Percentiles rank a stretch among this genome's conserved stretches.
Evolutionary conservation across 169 alveolate genomes (phyloP).

Genomic region (Cryptosporidium sp.): DNA sequence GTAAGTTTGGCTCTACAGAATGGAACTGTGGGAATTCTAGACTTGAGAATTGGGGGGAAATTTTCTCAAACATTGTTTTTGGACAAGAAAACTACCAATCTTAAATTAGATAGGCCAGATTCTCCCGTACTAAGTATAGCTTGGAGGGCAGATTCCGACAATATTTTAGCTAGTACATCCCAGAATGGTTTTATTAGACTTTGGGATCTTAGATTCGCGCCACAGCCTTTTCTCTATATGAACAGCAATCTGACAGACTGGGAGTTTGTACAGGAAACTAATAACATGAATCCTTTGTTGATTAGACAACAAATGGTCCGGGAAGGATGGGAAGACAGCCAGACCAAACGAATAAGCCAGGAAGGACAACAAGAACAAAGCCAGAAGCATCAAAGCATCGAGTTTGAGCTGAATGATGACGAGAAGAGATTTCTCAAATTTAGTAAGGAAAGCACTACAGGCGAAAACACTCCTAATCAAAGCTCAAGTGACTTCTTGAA

Average conservation of each 20-base stretch:
- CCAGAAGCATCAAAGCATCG: not conserved
- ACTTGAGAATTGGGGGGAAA: conserved; percentile 58
- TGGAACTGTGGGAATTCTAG: conserved; percentile 44
- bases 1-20: conserved; percentile 27
- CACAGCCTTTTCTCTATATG: conserved; percentile 65
- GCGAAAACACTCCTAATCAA: not conserved
- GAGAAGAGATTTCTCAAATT: conserved; percentile 5
- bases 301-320: not conserved
- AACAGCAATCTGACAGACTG: conserved; percentile 40
- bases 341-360: not conserved
- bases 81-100: conserved; percentile 29
- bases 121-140: conserved; percentile 40
- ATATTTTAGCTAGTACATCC: conserved; percentile 81
- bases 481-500: not conserved
- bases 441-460: not conserved
- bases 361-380: not conserved
- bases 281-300: conserved; percentile 4
- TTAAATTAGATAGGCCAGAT: not conserved
- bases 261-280: conserved; percentile 60
- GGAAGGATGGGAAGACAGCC: not conserved
- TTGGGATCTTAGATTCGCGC: conserved; percentile 88
- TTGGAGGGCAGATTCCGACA: conserved; percentile 57
- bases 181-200: conserved; percentile 86
- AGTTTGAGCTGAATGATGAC: not conserved
- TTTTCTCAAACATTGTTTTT: conserved; percentile 30